Base-by-base conservation (phyloP, 345 rosid species). In the Alliaria petiolata region DNA sequence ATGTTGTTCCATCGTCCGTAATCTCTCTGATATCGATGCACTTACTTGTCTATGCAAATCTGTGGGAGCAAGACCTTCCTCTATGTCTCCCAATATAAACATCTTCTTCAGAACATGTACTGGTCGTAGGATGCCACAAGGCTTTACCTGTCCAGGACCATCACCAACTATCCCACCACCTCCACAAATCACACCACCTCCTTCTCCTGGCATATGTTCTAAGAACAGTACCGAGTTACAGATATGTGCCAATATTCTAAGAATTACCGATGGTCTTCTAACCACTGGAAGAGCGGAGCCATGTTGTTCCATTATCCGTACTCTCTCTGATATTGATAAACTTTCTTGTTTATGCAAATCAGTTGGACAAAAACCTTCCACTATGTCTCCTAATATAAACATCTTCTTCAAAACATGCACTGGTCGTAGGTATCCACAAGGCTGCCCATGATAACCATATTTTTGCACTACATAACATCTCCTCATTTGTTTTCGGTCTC, bases 121-220 rank as follows among this genome's bases (percentile, higher is more conserved):
- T 22, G 61, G 71, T 13, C 61, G 61, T 19, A 54, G 39, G 17
- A 52, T 66, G 2, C 61, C 71, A 4, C 50, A 34, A 66, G 71
- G 51, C 6, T 66, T 66, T 7, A 52, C 6, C 14, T 66, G 71
- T 7, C 71, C 51, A 46, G 31, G 25, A 58, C 4, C 26, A 17
- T 25, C 26, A 44, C 12, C 51, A 46, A 19, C 5, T 12, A 3
- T 8, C 2, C 39, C 65, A 0, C 63, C 65, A 20, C 46, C 64
- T 12, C 47, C 7, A 14, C 12, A 1, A 6, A 57, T 4, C 7
- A 6, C 62, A 38, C 62, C 64, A 17, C 44, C 47, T 20, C 15
- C 7, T 19, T 0, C 1, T 0, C 2, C 2, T 20, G 15, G 19
- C 7, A 22, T 4, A 22, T 59, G 64, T 7, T 3, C 19, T 14